Conservation (phyloP, 495 filamentous ascomycete species). For the Daldinia bambusicola region DNA sequence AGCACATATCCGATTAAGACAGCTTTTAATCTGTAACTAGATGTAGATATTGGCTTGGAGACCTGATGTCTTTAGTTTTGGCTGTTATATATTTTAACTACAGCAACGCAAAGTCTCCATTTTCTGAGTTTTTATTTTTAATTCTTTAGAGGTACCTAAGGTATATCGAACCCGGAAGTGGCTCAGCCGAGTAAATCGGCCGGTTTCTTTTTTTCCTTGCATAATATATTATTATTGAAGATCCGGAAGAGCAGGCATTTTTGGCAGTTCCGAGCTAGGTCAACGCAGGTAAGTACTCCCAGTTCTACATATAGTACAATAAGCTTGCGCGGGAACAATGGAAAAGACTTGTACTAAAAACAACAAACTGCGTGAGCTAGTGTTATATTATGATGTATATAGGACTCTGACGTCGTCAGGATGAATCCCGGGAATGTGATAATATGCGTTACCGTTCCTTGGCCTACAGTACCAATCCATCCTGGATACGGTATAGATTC, state of each 20-base stretch:
- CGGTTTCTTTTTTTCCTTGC: slow-evolving; percentile 21
- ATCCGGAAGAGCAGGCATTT: slow-evolving; percentile 35
- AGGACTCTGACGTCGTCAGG: slow-evolving; percentile 13
- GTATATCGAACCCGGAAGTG: slow-evolving; percentile 33
- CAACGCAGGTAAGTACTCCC: slow-evolving; percentile 30
- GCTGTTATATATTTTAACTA: background rate
- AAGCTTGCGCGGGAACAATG: slow-evolving; percentile 14
- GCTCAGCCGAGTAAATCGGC: slow-evolving; percentile 21
- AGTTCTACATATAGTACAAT: slow-evolving; percentile 16
- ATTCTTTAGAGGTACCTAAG: background rate
- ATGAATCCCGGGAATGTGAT: slow-evolving; percentile 28
- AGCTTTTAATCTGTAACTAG: background rate
- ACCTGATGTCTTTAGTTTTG: background rate
- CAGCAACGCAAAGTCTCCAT: background rate
- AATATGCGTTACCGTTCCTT: slow-evolving; percentile 11
- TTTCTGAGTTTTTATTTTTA: background rate
- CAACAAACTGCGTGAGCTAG: slow-evolving; percentile 15
- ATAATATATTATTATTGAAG: slow-evolving; percentile 23
- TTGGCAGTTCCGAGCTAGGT: slow-evolving; percentile 27
- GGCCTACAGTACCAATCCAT: slow-evolving; percentile 26
- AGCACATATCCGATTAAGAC: slow-evolving; percentile 1
- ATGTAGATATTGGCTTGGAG: background rate
- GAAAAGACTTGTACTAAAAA: slow-evolving; percentile 27
- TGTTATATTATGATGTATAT: slow-evolving; percentile 2
- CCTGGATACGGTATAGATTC: slow-evolving; percentile 38